Evolutionary conservation across 2,329 filamentous ascomycete species (phyloP), one percentile per base, ranked within the genome.

Genomic region (Trichophyton rubrum): DNA sequence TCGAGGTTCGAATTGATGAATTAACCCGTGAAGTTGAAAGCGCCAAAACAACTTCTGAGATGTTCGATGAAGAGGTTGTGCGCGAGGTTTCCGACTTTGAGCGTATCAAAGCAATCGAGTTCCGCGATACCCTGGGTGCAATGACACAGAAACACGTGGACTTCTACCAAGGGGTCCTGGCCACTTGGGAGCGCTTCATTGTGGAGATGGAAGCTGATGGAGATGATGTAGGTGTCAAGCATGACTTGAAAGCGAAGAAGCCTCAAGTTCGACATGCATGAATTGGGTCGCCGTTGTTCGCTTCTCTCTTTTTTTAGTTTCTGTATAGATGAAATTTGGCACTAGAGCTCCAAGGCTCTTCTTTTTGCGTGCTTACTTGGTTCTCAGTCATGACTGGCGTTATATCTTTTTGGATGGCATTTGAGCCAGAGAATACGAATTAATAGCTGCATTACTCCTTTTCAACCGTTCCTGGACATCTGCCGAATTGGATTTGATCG

Each of bases 21-120:
- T 80, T 99, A 45, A 96, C 90, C 2, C 82, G 84, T 24, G 90
- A 96, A 73, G 92, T 95, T 0, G 92, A 97, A 73, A 83, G 83
- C 51, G 89, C 93, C 4, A 90, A 90, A 74, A 87, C 86, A 69
- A 89, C 87, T 13, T 90, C 86, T 58, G 90, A 97, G 74, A 86
- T 90, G 71, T 99, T 99, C 69, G 93, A 96, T 73, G 91, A 96
- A 70, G 90, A 96, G 74, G 92, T 96, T 1, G 87, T 97, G 49
- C 87, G 89, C 68, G 93, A 99, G 73, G 89, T 96, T 0, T 82
- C 82, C 20, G 91, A 96, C 71, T 99, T 99, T 75, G 93, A 99
- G 76, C 83, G 91, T 61, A 97, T 97, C 79, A 99, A 99, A 79
- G 85, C 89, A 43, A 80, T 89, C 47, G 92, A 99, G 78, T 95